Percentiles rank a stretch among this genome's conserved stretches.
Evolutionary conservation across 2,329 filamentous ascomycete genomes (phyloP).

Genomic region (Didymellaceae sp.): DNA sequence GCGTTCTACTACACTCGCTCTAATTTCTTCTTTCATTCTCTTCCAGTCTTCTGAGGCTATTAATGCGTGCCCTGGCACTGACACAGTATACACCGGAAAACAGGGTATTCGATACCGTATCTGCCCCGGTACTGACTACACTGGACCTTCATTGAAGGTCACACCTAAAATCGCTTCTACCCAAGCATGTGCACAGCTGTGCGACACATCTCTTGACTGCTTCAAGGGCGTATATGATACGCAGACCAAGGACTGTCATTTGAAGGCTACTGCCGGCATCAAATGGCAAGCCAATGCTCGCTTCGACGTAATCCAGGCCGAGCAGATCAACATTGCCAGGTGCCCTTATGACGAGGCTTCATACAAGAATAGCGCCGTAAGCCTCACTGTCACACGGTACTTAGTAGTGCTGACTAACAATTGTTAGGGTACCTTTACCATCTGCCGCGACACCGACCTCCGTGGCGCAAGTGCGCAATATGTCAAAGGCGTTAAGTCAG

Average conservation of each 20-base stretch:
- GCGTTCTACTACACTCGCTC: conserved; percentile 16
- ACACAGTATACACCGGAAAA: conserved; percentile 28
- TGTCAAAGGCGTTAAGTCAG: conserved; percentile 17
- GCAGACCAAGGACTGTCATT: conserved; percentile 27
- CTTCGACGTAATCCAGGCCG: conserved; percentile 32
- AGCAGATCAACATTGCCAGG: conserved; percentile 32
- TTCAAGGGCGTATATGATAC: conserved; percentile 38
- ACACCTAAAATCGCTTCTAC: conserved; percentile 25
- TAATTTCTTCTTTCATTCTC: conserved; percentile 26
- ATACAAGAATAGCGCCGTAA: conserved; percentile 26
- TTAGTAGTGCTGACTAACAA: background rate
- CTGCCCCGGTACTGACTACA: conserved; percentile 29
- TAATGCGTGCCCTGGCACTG: conserved; percentile 29
- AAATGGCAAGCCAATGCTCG: conserved; percentile 28
- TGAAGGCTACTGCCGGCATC: conserved; percentile 28
- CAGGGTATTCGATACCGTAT: conserved; percentile 30
- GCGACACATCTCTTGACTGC: conserved; percentile 28
- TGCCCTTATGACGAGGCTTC: conserved; percentile 31
- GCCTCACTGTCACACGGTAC: background rate
- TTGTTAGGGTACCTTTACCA: conserved; percentile 27
- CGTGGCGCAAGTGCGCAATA: conserved; percentile 27
- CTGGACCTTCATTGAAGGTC: conserved; percentile 21
- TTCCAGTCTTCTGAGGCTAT: conserved; percentile 23
- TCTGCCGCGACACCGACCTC: conserved; percentile 35
- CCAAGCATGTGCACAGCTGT: conserved; percentile 30